A percentile compares a stretch with the other conserved stretches of the same genome.
phyloP scores from a whole-genome alignment of 192 early-diverging fungal genomes.

The Backusella morwellensis region DNA sequence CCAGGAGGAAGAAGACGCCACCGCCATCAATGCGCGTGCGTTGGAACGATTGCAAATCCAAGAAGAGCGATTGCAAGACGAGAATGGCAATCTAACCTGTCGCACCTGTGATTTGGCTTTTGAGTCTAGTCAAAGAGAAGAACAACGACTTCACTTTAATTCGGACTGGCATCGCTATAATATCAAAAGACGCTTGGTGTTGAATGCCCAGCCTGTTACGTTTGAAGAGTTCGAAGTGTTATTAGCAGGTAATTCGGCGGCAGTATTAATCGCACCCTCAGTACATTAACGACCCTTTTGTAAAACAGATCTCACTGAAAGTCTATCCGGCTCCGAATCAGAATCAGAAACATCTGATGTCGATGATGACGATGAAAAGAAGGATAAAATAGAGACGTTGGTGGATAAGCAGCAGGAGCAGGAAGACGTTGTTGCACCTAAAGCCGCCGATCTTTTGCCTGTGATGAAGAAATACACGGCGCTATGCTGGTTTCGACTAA shows the following conservation, averaged over 20 bases:
- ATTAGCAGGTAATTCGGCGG: slow-evolving; percentile 38
- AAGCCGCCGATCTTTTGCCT: neutral
- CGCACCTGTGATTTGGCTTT: slow-evolving; percentile 41
- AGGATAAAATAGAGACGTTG: slow-evolving; percentile 1
- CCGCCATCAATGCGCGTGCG: neutral
- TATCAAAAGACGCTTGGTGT: slow-evolving; percentile 45
- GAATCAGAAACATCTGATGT: slow-evolving; percentile 27
- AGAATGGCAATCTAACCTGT: slow-evolving; percentile 36
- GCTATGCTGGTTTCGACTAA: slow-evolving; percentile 36
- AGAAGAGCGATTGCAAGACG: slow-evolving; percentile 14
- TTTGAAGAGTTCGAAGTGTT: slow-evolving; percentile 50
- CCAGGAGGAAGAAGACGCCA: neutral
- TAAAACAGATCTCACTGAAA: slow-evolving; percentile 36
- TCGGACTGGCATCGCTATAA: slow-evolving; percentile 60
- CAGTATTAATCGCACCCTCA: neutral
- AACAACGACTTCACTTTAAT: slow-evolving; percentile 48
- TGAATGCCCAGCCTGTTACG: slow-evolving; percentile 34
- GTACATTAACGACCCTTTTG: neutral
- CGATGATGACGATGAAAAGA: slow-evolving; percentile 7
- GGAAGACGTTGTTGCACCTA: slow-evolving; percentile 2
- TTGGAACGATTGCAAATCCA: slow-evolving; percentile 14
- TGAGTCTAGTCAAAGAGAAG: slow-evolving; percentile 27
- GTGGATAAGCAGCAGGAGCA: slow-evolving; percentile 4
- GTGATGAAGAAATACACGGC: slow-evolving; percentile 21
- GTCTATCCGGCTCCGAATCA: slow-evolving; percentile 49